Base-by-base conservation (phyloP, 2,329 filamentous ascomycete genomes). In the Clonostachys byssicola region DNA sequence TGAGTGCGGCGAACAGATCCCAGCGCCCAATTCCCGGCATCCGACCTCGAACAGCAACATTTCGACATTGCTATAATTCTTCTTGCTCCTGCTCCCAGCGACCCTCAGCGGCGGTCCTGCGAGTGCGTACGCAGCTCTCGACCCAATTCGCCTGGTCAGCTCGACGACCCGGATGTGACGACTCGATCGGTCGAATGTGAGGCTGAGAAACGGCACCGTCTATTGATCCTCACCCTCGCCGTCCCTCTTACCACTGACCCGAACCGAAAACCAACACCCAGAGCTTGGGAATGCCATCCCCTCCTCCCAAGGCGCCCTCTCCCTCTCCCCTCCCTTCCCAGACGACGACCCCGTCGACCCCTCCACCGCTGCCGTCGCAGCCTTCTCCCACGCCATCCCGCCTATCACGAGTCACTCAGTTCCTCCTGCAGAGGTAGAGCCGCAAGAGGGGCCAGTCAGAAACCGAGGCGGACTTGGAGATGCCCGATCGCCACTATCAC, bases 401-500 rank as follows among this genome's bases (percentile, higher is more conserved):
- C 42, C 42, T 40, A 34, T 34, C 16, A 40, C 46, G 34, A 23
- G 12, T 18, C 41, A 33, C 14, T 34, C 46, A 44, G 23, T 30
- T 33, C 23, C 41, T 36, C 44, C 47, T 51, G 39, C 47, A 43
- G 38, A 49, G 49, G 42, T 51, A 51, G 49, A 49, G 43, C 44
- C 49, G 38, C 43, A 51, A 44, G 40, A 44, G 35, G 44, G 46
- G 46, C 42, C 43, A 39, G 43, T 33, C 39, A 40, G 12, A 34
- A 14, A 34, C 44, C 44, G 44, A 35, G 45, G 38, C 36, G 14
- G 36, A 18, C 36, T n/a, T 18, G 46, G 30, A 42, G 41, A 51
- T 47, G 49, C 44, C 56, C 56, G 65, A 71, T 48, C 64, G 64
- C 48, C 65, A 66, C 49, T 68, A 72, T 23, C 42, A 42, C 46